These are phyloP conservation scores for Colletotrichum sojae DNA, from an alignment of 2,329 filamentous ascomycete species.

Conservation along the genomic window DNA sequence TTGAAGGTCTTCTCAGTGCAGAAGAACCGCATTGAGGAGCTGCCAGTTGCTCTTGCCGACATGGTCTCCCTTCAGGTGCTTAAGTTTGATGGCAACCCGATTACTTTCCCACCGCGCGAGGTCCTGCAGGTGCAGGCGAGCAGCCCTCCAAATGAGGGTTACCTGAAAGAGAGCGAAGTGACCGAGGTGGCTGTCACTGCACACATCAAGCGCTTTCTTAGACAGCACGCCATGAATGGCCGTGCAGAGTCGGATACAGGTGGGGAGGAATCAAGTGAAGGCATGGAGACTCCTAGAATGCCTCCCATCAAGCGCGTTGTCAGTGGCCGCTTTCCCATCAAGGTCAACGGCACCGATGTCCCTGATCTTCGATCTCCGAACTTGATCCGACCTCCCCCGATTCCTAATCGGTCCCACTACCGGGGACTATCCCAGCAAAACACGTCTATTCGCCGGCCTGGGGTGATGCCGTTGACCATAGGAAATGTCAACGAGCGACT, in stretches of 20 bases:
- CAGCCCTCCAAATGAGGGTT: constrained; percentile 69
- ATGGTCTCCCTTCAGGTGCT: constrained; percentile 92
- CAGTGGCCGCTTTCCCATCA: constrained; percentile 77
- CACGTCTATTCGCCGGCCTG: constrained; percentile 75
- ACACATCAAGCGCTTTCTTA: constrained; percentile 74
- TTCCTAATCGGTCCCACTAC: constrained; percentile 86
- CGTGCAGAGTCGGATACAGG: constrained; percentile 69
- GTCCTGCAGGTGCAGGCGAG: constrained; percentile 72
- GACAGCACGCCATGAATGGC: constrained; percentile 65
- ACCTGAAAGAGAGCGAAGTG: constrained; percentile 74
- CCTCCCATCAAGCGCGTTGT: constrained; percentile 71
- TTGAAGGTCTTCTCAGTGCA: constrained; percentile 91
- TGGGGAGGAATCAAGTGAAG: constrained; percentile 78
- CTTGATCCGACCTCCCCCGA: constrained; percentile 77
- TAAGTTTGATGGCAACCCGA: constrained; percentile 90
- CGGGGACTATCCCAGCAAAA: constrained; percentile 81
- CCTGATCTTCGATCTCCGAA: constrained; percentile 78
- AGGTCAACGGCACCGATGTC: constrained; percentile 81
- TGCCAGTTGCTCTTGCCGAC: constrained; percentile 87
- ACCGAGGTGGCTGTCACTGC: constrained; percentile 72
- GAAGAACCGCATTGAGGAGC: constrained; percentile 87
- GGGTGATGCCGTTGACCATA: constrained; percentile 79
- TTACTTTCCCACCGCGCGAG: constrained; percentile 80
- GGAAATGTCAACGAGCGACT: constrained; percentile 78
- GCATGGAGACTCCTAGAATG: constrained; percentile 83